Conservation (phyloP, 2,329 filamentous ascomycete genomes). For the Venturia effusa region DNA sequence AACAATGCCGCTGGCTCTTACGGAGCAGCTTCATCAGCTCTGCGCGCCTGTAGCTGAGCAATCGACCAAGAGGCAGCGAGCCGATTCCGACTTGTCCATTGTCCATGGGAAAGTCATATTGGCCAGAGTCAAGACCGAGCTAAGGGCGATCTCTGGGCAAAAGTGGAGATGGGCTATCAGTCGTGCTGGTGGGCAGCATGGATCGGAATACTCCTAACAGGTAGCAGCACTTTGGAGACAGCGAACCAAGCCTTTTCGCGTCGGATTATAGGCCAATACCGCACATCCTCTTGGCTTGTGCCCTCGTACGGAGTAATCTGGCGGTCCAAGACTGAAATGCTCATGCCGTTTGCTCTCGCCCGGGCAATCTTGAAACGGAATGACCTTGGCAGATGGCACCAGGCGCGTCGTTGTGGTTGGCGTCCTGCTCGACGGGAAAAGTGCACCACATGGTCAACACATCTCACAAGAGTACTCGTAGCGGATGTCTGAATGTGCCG, state of each 20-base stretch:
- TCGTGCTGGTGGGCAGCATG: neutral
- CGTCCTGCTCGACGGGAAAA: neutral
- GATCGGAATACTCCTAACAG: no score
- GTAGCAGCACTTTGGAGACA: neutral
- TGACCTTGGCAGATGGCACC: neutral
- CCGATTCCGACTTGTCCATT: neutral
- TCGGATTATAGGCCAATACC: neutral
- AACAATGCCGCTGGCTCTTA: neutral
- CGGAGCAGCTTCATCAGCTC: neutral
- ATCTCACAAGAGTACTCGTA: neutral
- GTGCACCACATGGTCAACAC: neutral
- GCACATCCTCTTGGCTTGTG: neutral
- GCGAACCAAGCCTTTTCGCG: neutral
- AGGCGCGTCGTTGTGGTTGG: neutral
- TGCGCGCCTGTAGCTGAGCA: neutral
- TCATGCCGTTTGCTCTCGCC: neutral
- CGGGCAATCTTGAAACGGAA: neutral
- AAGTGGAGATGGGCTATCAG: neutral
- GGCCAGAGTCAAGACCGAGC: neutral
- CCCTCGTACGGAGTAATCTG: neutral
- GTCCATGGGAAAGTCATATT: neutral
- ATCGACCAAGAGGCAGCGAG: neutral
- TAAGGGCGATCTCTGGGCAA: neutral
- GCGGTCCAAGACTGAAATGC: neutral
- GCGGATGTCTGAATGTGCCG: neutral